phyloP scores from a whole-genome alignment of 352 stramenopile species.

The Aphanomyces euteiches region DNA sequence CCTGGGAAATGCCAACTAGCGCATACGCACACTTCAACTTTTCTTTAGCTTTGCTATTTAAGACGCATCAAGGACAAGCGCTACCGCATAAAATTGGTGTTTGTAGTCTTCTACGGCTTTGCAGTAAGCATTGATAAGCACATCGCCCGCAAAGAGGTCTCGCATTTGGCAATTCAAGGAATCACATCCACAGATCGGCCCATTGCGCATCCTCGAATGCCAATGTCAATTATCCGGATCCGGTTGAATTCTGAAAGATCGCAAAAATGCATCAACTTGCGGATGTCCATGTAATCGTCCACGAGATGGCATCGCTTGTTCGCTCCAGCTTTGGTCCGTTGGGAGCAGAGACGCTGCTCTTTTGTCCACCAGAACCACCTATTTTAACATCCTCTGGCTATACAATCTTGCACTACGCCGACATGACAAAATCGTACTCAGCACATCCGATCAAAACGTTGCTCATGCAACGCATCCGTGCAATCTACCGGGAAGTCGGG shows the following conservation, averaged over 20 bases:
- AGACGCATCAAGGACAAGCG: no score
- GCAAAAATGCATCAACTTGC: neutral
- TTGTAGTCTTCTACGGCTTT: no score
- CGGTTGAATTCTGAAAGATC: neutral
- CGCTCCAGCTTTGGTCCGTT: conserved; percentile 46
- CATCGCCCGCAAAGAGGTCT: no score
- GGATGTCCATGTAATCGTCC: conserved; percentile 11
- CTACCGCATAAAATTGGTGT: no score
- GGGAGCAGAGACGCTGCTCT: conserved; percentile 52
- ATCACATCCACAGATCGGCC: no score
- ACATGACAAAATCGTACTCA: conserved; percentile 2
- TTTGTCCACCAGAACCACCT: conserved; percentile 52
- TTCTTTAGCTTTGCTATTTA: no score
- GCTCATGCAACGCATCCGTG: conserved; percentile 47
- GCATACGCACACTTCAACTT: no score
- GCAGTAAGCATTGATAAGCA: no score
- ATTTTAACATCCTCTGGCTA: conserved; percentile 55
- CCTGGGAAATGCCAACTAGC: no score
- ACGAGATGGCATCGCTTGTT: conserved; percentile 40
- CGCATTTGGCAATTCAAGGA: no score
- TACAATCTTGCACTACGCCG: conserved; percentile 38
- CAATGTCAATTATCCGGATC: conserved; percentile 6
- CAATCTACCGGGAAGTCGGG: conserved; percentile 47
- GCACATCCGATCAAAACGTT: conserved; percentile 38
- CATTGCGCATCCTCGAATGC: no score